phyloP scores from a whole-genome alignment of 257 asterid species.

The Solanum clarkiae region DNA sequence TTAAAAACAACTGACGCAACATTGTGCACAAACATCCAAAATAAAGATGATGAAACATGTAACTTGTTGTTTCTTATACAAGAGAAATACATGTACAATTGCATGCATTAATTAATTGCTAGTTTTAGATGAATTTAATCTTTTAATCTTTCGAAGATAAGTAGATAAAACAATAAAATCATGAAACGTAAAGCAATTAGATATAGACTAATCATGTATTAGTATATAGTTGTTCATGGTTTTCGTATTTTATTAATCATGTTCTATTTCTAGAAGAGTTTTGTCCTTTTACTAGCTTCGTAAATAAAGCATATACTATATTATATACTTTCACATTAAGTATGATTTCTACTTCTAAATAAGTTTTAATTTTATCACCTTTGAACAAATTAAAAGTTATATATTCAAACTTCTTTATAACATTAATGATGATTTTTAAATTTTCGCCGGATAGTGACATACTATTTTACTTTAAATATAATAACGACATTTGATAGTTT shows the following conservation, averaged over 20 bases:
- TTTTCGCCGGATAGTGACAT: no score
- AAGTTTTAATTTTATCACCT: neutral
- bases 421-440: no score
- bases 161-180: neutral
- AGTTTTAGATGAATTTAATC: neutral
- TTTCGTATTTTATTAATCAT: neutral
- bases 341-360: neutral
- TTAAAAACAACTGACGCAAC: no score
- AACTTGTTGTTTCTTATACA: no score
- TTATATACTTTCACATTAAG: neutral
- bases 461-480: no score
- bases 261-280: neutral
- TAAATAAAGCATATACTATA: neutral
- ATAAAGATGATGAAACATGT: no score
- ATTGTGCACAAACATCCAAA: no score
- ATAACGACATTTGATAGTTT: no score
- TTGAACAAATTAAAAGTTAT: neutral
- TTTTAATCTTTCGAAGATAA: neutral
- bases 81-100: neutral
- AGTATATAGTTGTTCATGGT: neutral
- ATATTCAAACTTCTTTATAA: no score
- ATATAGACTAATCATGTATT: neutral
- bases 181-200: neutral
- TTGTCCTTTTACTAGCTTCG: neutral
- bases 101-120: neutral